phyloP scores from a whole-genome alignment of 371 early-diverging fungal genomes.

The Lichtheimia hyalospora region DNA sequence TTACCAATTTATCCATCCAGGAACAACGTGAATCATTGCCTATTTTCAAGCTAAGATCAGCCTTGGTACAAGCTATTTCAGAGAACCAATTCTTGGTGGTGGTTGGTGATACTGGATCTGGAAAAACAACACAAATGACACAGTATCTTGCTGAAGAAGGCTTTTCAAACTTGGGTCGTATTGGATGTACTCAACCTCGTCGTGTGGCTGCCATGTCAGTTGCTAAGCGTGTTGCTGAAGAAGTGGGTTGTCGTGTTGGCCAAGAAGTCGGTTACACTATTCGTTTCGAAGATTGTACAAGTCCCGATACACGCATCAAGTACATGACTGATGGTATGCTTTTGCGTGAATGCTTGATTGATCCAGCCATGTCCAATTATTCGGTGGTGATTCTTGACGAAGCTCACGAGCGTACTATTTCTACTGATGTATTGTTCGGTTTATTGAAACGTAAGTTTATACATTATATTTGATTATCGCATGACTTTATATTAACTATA shows the following conservation, averaged over 20 bases:
- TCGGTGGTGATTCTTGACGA: conserved; percentile 98
- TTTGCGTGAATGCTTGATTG: conserved; percentile 93
- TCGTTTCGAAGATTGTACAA: conserved; percentile 97
- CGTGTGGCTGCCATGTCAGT: conserved; percentile 99
- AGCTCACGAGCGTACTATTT: conserved; percentile 98
- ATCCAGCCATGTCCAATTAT: conserved; percentile 83
- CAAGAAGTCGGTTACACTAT: conserved; percentile 98
- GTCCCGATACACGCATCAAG: conserved; percentile 93
- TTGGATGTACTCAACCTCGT: conserved; percentile 99
- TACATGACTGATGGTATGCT: conserved; percentile 99
- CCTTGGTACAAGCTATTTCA: conserved; percentile 79
- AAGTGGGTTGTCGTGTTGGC: conserved; percentile 94
- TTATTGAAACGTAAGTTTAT: conserved; percentile 70
- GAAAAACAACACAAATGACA: conserved; percentile 99
- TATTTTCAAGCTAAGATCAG: conserved; percentile 78
- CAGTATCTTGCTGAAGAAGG: conserved; percentile 97
- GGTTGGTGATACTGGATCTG: conserved; percentile 98
- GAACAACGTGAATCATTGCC: conserved; percentile 94
- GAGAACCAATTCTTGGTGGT: conserved; percentile 92
- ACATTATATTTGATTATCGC: neutral
- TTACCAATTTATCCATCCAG: conserved; percentile 85
- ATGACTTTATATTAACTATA: neutral
- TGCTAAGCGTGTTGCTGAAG: conserved; percentile 98
- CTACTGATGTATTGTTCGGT: conserved; percentile 98
- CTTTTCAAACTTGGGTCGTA: conserved; percentile 78